These are phyloP conservation scores for Coriolopsis trogii DNA, from an alignment of 1,284 basidiomycete species.

Conservation along the genomic window DNA sequence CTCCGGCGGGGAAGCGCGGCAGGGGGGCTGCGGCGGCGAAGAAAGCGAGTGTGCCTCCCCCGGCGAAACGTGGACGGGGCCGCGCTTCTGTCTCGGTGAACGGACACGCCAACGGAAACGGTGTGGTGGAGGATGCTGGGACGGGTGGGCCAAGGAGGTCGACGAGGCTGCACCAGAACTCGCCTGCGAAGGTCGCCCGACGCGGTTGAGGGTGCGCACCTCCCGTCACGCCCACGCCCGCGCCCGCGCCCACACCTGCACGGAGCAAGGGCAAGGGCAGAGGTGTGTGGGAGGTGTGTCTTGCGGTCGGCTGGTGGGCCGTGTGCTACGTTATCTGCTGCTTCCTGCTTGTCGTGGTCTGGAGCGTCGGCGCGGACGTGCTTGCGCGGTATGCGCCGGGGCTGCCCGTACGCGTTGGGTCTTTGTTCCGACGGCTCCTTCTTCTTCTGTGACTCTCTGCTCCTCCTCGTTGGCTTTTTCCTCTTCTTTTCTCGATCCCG, in stretches of 20 bases:
- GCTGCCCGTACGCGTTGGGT: too few relatives aligned
- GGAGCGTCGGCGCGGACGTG: conserved; percentile 1
- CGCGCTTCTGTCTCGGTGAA: neutral
- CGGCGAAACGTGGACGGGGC: conserved; percentile 11
- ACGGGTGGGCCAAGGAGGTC: conserved; percentile 11
- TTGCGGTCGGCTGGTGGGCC: neutral
- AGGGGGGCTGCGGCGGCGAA: conserved; percentile 11
- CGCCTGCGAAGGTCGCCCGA: conserved; percentile 7
- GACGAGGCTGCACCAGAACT: conserved; percentile 7
- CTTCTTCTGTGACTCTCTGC: too few relatives aligned
- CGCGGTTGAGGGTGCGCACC: conserved; percentile 9
- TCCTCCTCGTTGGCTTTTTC: too few relatives aligned
- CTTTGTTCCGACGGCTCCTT: too few relatives aligned
- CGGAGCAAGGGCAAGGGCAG: neutral
- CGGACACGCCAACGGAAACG: neutral
- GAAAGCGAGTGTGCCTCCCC: conserved; percentile 10
- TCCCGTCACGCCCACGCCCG: conserved; percentile 2
- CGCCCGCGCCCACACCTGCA: neutral
- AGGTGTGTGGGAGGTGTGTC: neutral
- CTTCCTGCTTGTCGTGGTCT: conserved; percentile 10
- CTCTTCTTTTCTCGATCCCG: too few relatives aligned
- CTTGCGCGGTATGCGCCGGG: too few relatives aligned
- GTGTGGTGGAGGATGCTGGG: conserved; percentile 8
- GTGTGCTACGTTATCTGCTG: neutral
- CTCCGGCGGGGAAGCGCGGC: conserved; percentile 1